Conservation (phyloP, 1,139 yeast species). For the Debaryomycetaceae sp. region DNA sequence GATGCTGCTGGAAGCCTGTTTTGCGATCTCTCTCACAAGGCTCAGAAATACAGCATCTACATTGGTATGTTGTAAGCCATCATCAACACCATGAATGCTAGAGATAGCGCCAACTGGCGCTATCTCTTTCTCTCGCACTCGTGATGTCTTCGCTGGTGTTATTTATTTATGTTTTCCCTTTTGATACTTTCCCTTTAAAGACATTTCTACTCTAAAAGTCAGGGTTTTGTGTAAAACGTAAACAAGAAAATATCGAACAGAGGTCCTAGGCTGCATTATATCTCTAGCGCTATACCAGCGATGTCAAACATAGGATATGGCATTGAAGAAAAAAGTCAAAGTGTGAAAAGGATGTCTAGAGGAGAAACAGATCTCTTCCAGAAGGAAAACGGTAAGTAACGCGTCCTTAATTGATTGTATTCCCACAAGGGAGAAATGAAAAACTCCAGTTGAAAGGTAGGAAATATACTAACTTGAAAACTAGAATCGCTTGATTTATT, state of each 20-base stretch:
- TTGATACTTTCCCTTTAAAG: neutral
- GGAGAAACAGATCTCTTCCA: constrained; percentile 17
- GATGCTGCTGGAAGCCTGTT: too few species aligned
- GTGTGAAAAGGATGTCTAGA: neutral
- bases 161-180: neutral
- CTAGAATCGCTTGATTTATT: constrained; percentile 27
- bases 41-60: too few species aligned
- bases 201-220: neutral
- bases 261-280: neutral
- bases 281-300: neutral
- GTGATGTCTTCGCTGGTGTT: too few species aligned
- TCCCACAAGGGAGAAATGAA: neutral
- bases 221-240: neutral
- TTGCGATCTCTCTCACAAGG: too few species aligned
- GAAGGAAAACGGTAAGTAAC: constrained; percentile 28
- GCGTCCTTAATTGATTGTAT: neutral
- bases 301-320: neutral
- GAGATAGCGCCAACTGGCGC: too few species aligned
- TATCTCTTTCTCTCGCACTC: too few species aligned
- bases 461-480: constrained; percentile 7
- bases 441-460: too few species aligned
- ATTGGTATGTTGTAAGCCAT: too few species aligned
- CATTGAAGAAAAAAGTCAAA: neutral
- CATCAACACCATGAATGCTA: too few species aligned
- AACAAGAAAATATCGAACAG: neutral